Conservation (phyloP, 768 basidiomycete species). For the Cystofilobasidium macerans region DNA sequence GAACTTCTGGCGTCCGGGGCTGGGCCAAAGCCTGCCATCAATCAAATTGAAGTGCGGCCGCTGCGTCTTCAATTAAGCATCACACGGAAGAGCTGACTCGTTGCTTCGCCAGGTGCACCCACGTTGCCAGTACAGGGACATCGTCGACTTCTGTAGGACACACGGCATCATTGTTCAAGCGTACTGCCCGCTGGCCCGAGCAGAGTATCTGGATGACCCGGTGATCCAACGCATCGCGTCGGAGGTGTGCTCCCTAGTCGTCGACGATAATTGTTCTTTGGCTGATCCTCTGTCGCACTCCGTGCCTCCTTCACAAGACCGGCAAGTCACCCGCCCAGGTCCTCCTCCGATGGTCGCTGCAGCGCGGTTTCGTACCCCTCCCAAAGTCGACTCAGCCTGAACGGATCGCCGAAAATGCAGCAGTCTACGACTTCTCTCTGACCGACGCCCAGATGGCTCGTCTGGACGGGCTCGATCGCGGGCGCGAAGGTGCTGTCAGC, state of each 20-base stretch:
- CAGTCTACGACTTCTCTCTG: background rate
- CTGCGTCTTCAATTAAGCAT: background rate
- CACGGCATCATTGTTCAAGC: slow-evolving; percentile 52
- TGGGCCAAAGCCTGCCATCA: slow-evolving; percentile 12
- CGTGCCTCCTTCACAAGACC: background rate
- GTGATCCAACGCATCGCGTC: background rate
- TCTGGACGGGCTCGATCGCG: slow-evolving; percentile 33
- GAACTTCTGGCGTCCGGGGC: slow-evolving; percentile 4
- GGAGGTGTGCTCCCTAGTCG: slow-evolving; percentile 24
- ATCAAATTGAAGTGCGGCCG: slow-evolving; percentile 21
- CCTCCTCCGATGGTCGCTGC: slow-evolving; percentile 44
- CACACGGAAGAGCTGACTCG: background rate
- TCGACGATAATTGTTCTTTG: no score
- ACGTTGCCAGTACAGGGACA: slow-evolving; percentile 63
- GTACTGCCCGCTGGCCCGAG: slow-evolving; percentile 16
- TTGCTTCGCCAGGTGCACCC: slow-evolving; percentile 33
- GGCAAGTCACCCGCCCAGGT: slow-evolving; percentile 41
- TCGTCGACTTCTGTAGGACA: slow-evolving; percentile 60
- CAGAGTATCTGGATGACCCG: background rate
- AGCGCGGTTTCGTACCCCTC: slow-evolving; percentile 55
- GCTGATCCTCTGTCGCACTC: background rate
- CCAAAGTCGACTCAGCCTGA: slow-evolving; percentile 64
- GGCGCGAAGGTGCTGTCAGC: slow-evolving; percentile 58
- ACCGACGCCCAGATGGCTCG: background rate
- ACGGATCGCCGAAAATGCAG: slow-evolving; percentile 37